Conservation (phyloP, 2,329 filamentous ascomycete genomes). For the Pochonia chlamydosporia region DNA sequence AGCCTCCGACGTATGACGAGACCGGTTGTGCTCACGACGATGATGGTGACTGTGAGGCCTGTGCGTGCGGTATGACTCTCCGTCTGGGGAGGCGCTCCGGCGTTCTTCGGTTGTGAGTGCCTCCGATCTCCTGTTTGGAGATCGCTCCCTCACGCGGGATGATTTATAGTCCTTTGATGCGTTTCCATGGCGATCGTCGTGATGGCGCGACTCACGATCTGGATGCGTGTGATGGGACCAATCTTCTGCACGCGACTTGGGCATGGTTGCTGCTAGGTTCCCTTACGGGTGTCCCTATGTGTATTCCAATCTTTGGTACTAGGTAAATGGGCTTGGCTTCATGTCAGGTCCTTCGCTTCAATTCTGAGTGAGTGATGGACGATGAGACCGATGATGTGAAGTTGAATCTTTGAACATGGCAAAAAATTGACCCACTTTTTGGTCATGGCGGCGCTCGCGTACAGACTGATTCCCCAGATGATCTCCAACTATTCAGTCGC, state of each 20-base stretch:
- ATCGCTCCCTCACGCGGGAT: background rate
- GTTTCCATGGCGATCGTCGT: background rate
- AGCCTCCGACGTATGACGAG: background rate
- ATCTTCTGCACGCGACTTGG: background rate
- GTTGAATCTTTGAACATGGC: too few relatives aligned
- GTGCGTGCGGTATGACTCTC: conserved; percentile 16
- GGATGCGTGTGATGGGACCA: background rate
- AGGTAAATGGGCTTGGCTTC: background rate
- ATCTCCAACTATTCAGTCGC: too few relatives aligned
- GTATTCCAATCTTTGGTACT: too few relatives aligned
- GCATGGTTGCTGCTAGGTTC: background rate
- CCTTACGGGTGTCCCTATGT: too few relatives aligned
- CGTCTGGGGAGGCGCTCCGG: conserved; percentile 8
- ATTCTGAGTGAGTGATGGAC: too few relatives aligned
- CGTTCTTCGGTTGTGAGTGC: background rate
- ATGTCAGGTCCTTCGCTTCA: background rate
- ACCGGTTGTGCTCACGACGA: conserved; percentile 2
- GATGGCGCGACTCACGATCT: background rate
- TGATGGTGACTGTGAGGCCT: conserved; percentile 17
- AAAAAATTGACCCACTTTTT: too few relatives aligned
- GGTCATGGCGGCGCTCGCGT: too few relatives aligned
- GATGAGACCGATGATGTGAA: too few relatives aligned
- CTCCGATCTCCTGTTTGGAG: background rate
- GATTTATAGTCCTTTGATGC: background rate
- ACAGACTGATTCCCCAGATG: too few relatives aligned